Evolutionary conservation across 2,329 filamentous ascomycete species (phyloP), one percentile per base, ranked within the genome.

Genomic region (Metarhizium brunneum): DNA sequence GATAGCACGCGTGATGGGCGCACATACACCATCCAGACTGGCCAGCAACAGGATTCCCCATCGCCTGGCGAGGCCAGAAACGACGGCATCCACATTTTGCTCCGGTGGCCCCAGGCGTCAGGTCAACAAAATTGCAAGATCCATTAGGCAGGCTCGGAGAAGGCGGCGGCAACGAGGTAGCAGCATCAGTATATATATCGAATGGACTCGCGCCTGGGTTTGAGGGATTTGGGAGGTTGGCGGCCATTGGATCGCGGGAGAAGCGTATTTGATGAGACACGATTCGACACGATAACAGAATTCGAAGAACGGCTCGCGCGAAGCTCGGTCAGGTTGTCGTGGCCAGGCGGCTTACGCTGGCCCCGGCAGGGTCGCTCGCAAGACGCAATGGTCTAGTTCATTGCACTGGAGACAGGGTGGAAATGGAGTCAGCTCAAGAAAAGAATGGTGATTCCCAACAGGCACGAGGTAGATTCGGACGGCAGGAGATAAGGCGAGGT

Each of bases 1-100:
- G 81, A 58, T 75, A 84, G 65, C 81, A 84, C 54, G 81, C 81
- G 66, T 84, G 81, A 61, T 84, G 81, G 53, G 77, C 78, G 63
- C 81, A 84, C 81, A 84, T 83, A 69, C 81, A 84, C 73, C 76
- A 82, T 57, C 71, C 70, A 32, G 71, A 63, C 62, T 81, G 74
- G 54, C 76, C 75, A 54, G 66, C 61, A 47, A 68, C 64, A 50
- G 69, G 64, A 51, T 67, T 65, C 36, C 63, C 68, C 49, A 65
- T 60, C 54, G 66, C 61, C 54, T 68, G 69, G 58, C 75, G 76
- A 63, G 75, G 76, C 80, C 80, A 84, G 68, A 84, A 84, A 53
- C 80, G 80, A 60, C 81, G 80, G 61, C 81, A 84, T 64, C 81
- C 81, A 59, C 81, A 84, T 57, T 74, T 75, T 36, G 76, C 71